Evolutionary conservation across 2,329 filamentous ascomycete genomes (phyloP), one percentile per base, ranked within the genome.

Genomic region (Trichoderma asperellum): DNA sequence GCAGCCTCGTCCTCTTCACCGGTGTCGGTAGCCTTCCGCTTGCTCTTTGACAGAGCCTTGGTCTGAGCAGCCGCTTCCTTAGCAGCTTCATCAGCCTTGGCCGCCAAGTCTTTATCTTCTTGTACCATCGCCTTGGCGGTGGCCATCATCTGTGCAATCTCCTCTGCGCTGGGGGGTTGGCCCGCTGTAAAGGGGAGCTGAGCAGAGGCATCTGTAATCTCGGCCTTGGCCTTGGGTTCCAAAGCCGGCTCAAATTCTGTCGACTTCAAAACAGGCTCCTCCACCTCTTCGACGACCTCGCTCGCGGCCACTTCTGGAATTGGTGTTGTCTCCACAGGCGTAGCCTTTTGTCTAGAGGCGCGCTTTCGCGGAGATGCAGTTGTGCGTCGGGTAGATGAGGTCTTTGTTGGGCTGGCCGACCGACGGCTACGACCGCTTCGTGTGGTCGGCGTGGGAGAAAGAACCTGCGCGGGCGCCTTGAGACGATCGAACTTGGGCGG

Each of bases 121-220:
- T 91, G 87, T 5, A 97, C 94, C 92, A 97, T 97, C 73, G 90
- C 88, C 81, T 91, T 93, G 37, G 96, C 96, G 75, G 93, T 89
- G 34, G 90, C 90, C 70, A 98, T 91, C 91, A 97, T 94, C 68
- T 90, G 87, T 69, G 91, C 87, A 1, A 94, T 90, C 75, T 96
- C 92, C 72, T 94, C 91, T 0, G 92, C 89, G 14, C 89, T 87
- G 0, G 92, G 90, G 10, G 94, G 85, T 71, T 92, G 88, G 65
- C 86, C 87, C 11, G 88, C 85, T 4, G 76, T 78, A 29, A 87
- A 74, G 16, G 94, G 92, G 76, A 96, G 85, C 72, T 96, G 91
- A 12, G 96, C 84, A 71, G 91, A 91, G 60, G 95, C 89, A 58
- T 89, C 89, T 7, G 91, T 81, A 58, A 85, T 83, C 75, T 85